phyloP scores from a whole-genome alignment of 495 filamentous ascomycete genomes.

The Lepraria neglecta region DNA sequence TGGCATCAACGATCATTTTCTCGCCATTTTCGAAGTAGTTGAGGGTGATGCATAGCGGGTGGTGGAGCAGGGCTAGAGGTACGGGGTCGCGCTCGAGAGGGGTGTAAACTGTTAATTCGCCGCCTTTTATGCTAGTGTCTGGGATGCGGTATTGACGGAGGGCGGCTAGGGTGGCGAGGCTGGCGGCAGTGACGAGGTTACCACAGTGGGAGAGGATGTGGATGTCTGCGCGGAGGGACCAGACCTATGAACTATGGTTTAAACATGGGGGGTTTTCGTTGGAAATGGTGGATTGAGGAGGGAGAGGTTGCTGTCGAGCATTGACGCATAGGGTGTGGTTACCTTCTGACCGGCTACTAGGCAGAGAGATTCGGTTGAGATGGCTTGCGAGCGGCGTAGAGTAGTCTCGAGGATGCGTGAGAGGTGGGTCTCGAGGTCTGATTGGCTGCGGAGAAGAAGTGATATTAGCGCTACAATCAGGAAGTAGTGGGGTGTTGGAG shows the following conservation, averaged over 20 bases:
- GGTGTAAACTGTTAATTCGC: slow-evolving; percentile 71
- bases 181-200: slow-evolving; percentile 75
- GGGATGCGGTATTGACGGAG: slow-evolving; percentile 84
- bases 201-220: slow-evolving; percentile 88
- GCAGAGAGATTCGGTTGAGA: slow-evolving; percentile 93
- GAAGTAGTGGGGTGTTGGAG: slow-evolving; percentile 5
- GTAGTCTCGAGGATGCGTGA: slow-evolving; percentile 82
- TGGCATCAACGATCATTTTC: slow-evolving; percentile 68
- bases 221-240: slow-evolving; percentile 80
- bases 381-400: slow-evolving; percentile 79
- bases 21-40: slow-evolving; percentile 56
- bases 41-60: slow-evolving; percentile 82
- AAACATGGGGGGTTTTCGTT: background rate
- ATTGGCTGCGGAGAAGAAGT: slow-evolving; percentile 44
- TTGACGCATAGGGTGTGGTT: no score
- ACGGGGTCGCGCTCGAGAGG: slow-evolving; percentile 84
- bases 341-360: slow-evolving; percentile 83
- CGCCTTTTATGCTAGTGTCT: slow-evolving; percentile 77
- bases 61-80: slow-evolving; percentile 79
- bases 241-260: slow-evolving; percentile 32
- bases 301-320: background rate
- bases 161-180: slow-evolving; percentile 78
- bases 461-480: slow-evolving; percentile 3
- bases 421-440: slow-evolving; percentile 73
- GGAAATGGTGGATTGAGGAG: background rate